phyloP scores from a whole-genome alignment of 1,139 yeast genomes.

The Debaryomycetaceae sp. region DNA sequence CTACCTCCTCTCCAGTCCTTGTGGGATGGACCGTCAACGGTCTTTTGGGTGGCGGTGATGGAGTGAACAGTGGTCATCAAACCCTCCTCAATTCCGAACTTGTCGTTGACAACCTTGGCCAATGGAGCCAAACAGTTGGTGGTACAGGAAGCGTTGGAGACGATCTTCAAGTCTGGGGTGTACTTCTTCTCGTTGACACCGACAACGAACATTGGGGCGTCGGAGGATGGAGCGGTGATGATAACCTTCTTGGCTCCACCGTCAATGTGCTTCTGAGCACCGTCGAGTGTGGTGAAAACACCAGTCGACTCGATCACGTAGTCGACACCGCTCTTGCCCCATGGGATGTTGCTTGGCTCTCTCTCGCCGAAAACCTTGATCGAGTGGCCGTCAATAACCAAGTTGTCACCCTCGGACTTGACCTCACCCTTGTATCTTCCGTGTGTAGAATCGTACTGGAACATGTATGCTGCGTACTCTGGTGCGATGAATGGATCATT shows the following conservation, averaged over 20 bases:
- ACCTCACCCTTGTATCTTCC: constrained; percentile 73
- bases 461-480: constrained; percentile 84
- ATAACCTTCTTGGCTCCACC: constrained; percentile 90
- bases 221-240: constrained; percentile 84
- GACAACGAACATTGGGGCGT: constrained; percentile 85
- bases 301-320: constrained; percentile 86
- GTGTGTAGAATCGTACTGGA: constrained; percentile 87
- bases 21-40: constrained; percentile 89
- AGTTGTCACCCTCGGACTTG: constrained; percentile 48
- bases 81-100: constrained; percentile 81
- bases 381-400: constrained; percentile 66
- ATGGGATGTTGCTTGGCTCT: constrained; percentile 78
- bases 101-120: constrained; percentile 78
- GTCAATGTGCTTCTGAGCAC: constrained; percentile 75
- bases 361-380: constrained; percentile 71
- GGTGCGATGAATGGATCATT: constrained; percentile 82
- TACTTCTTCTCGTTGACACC: constrained; percentile 79
- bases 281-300: constrained; percentile 75
- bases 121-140: constrained; percentile 89
- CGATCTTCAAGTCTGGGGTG: constrained; percentile 65
- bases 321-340: constrained; percentile 77
- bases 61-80: constrained; percentile 91
- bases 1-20: constrained; percentile 97
- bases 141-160: constrained; percentile 88
- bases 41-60: constrained; percentile 87